phyloP scores from a whole-genome alignment of 768 basidiomycete species.

The Tricholoma hemisulphureum region DNA sequence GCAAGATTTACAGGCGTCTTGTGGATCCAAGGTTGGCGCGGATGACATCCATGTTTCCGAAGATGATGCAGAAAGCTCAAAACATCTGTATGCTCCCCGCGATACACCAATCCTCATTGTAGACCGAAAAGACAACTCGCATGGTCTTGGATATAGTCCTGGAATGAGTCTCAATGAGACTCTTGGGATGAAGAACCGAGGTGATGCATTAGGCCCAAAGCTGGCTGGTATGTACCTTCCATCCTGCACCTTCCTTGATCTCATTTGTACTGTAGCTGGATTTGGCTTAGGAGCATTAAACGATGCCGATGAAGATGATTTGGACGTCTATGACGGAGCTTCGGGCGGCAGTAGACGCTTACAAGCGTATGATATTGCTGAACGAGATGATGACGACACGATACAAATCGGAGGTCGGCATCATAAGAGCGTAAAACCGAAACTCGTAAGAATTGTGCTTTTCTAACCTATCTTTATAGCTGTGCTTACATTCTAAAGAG shows the following conservation, averaged over 20 bases:
- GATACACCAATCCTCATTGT: conserved; percentile 68
- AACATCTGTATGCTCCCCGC: conserved; percentile 82
- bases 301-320: conserved; percentile 91
- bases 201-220: conserved; percentile 43
- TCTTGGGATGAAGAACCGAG: conserved; percentile 38
- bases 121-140: conserved; percentile 68
- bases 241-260: neutral
- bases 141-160: conserved; percentile 82
- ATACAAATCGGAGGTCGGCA: conserved; percentile 40
- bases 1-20: conserved; percentile 57
- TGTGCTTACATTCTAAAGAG: conserved; percentile 34
- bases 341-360: conserved; percentile 39
- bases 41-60: conserved; percentile 43
- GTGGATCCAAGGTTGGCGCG: conserved; percentile 27
- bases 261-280: conserved; percentile 50
- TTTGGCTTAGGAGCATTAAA: conserved; percentile 89
- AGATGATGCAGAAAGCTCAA: conserved; percentile 78
- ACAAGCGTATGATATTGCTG: conserved; percentile 64
- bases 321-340: conserved; percentile 73
- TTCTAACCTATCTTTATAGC: neutral
- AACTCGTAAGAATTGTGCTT: conserved; percentile 27
- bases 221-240: conserved; percentile 47
- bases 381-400: conserved; percentile 63
- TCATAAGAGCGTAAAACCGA: conserved; percentile 19
- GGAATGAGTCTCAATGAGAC: conserved; percentile 61